Base-by-base conservation (phyloP, 2,329 filamentous ascomycete genomes). In the Trichoderma breve region DNA sequence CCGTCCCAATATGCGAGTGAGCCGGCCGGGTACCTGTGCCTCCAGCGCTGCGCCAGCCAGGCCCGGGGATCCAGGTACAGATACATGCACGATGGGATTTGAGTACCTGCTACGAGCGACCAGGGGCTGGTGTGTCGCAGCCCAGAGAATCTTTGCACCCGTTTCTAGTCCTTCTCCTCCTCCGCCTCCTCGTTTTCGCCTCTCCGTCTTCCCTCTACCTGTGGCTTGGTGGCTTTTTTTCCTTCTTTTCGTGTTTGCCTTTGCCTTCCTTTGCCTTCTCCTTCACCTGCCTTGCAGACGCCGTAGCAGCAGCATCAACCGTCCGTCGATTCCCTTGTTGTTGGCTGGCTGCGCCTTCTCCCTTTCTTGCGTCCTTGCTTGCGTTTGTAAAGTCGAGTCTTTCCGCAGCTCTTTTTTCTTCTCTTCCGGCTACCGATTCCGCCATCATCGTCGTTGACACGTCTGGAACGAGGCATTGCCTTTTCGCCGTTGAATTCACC, bases 391-490 rank as follows among this genome's bases (percentile, higher is more conserved):
- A 61, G 39, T 69, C 57, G 66, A 69, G 57, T 70, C 67, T 43
- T 70, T 43, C 30, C 57, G 57, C 67, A 53, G 57, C 55, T 62
- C 55, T 70, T 62, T 51, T 53, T 39, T 36, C 39, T 36, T 70
- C 58, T 57, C 60, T 43, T 43, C 51, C 21, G 47, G 62, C 36
- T 43, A 68, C 71, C 76, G 60, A 79, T 77, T 79, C 78, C 75
- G 79, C 78, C 47, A 65, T 75, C 72, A 74, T 78, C 77, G 74
- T 76, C 74, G 62, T 76, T 58, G 70, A 65, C 30, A 74, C 78
- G 78, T 79, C 78, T 79, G 78, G 78, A 73, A 79, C 78, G 78
- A 80, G n/a, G 74, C n/a, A 53, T 74, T 75, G 36, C 70, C 36
- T 32, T 76, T 73, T 73, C 71, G 73, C 74, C 73, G 73, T 74